These are phyloP conservation scores for Colletotrichum salicis DNA, from an alignment of 2,329 filamentous ascomycete genomes.

Conservation along the genomic window DNA sequence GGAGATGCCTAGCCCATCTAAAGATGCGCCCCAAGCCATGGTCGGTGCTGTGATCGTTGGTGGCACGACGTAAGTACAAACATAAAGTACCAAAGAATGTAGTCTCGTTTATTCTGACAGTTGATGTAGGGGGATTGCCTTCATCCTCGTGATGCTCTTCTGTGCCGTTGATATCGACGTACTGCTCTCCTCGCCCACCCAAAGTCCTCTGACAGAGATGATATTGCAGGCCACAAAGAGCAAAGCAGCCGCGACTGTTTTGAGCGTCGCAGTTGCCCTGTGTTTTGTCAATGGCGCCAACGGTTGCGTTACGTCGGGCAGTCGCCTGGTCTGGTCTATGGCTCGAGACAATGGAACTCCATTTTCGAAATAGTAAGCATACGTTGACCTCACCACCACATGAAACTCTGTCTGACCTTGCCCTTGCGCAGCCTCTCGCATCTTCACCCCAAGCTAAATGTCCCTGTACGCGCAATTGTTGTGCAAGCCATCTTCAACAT, in stretches of 20 bases:
- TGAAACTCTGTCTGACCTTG: neutral
- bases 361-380: conserved; percentile 17
- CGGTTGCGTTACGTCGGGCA: conserved; percentile 48
- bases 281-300: conserved; percentile 45
- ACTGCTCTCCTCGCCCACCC: conserved; percentile 51
- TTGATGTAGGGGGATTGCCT: conserved; percentile 47
- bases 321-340: conserved; percentile 51
- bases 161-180: conserved; percentile 51
- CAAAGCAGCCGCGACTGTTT: conserved; percentile 39
- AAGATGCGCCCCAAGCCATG: conserved; percentile 48
- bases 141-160: conserved; percentile 56
- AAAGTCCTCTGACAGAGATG: conserved; percentile 55
- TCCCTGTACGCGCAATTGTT: conserved; percentile 54
- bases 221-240: conserved; percentile 45
- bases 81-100: fast-evolving
- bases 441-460: conserved; percentile 50
- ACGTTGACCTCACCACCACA: neutral
- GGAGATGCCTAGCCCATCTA: conserved; percentile 45
- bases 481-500: conserved; percentile 55
- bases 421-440: conserved; percentile 35
- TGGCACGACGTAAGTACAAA: conserved; percentile 46
- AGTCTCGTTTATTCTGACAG: neutral
- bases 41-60: conserved; percentile 51
- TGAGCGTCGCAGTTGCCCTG: conserved; percentile 42
- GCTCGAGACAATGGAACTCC: conserved; percentile 46